Percentiles rank a stretch among this genome's conserved stretches.
These are phyloP conservation scores for Epithele typhae DNA, from an alignment of 768 basidiomycete species.

Conservation along the genomic window DNA sequence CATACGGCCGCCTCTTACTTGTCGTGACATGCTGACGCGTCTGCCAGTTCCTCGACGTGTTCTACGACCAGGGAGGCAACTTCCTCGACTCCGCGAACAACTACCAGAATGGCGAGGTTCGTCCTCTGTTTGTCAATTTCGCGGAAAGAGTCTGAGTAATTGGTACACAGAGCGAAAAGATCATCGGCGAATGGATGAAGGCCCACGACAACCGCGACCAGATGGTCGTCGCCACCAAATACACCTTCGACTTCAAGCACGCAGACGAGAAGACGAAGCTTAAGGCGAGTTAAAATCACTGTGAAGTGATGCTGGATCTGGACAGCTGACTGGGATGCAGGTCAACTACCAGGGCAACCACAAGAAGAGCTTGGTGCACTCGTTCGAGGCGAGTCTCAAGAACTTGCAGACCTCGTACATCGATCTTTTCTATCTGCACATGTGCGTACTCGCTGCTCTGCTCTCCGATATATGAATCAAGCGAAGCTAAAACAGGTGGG, in stretches of 20 bases:
- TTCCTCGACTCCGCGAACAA: slow-evolving; percentile 43
- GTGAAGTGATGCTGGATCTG: not conserved
- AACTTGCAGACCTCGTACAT: slow-evolving; percentile 40
- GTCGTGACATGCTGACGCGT: slow-evolving; percentile 24
- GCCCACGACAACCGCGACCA: slow-evolving; percentile 31
- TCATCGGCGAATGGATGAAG: slow-evolving; percentile 40
- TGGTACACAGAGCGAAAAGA: slow-evolving; percentile 23
- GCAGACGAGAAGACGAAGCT: not conserved
- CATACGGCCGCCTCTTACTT: too few relatives aligned
- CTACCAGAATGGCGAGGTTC: slow-evolving; percentile 20
- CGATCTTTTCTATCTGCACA: slow-evolving; percentile 42
- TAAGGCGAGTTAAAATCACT: not conserved
- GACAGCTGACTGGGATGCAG: not conserved
- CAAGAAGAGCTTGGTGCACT: slow-evolving; percentile 8
- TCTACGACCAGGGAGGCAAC: slow-evolving; percentile 41
- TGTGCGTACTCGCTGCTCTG: slow-evolving; percentile 35
- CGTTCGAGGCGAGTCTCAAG: slow-evolving; percentile 27
- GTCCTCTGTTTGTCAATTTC: too few relatives aligned
- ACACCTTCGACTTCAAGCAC: slow-evolving; percentile 6
- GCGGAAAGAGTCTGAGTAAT: slow-evolving; percentile 15
- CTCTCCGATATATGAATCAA: not conserved
- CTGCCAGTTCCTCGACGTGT: slow-evolving; percentile 38
- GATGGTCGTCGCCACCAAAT: slow-evolving; percentile 30
- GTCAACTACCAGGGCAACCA: slow-evolving; percentile 10
- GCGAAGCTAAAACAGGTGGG: slow-evolving; percentile 27